Percentiles rank a stretch among this genome's conserved stretches.
Conservation (phyloP, 2,329 filamentous ascomycete genomes). For the Ophiostoma sp. region DNA sequence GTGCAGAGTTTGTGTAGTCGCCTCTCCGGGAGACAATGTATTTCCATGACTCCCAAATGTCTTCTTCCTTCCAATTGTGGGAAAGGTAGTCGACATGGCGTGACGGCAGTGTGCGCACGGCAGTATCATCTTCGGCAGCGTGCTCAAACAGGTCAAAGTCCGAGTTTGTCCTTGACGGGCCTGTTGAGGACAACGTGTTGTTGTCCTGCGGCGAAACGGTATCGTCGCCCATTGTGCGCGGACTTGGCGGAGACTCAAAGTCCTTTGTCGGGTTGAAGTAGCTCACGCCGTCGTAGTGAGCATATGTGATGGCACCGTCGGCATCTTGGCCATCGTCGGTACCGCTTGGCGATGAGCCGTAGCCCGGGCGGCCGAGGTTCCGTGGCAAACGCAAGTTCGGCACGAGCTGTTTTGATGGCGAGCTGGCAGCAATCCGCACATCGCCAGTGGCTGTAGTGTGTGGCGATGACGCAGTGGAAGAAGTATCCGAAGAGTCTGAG, state of each 20-base stretch:
- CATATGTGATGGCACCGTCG: constrained; percentile 27
- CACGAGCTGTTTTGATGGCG: constrained; percentile 51
- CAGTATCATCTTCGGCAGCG: constrained; percentile 69
- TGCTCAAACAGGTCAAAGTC: constrained; percentile 48
- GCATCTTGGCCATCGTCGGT: constrained; percentile 25
- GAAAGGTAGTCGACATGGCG: constrained; percentile 94
- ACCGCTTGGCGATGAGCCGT: constrained; percentile 37
- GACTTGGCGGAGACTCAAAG: constrained; percentile 48
- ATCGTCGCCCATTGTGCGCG: constrained; percentile 43
- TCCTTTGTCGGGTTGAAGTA: constrained; percentile 43
- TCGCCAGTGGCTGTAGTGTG: constrained; percentile 48
- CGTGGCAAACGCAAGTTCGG: constrained; percentile 59
- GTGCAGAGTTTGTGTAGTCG: constrained; percentile 72
- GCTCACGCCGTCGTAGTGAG: constrained; percentile 44
- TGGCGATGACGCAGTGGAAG: constrained; percentile 51
- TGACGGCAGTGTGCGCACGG: constrained; percentile 67
- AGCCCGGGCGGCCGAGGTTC: constrained; percentile 44
- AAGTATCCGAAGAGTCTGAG: constrained; percentile 47
- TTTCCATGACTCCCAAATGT: constrained; percentile 96
- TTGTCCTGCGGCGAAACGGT: constrained; percentile 51
- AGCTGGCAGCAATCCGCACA: constrained; percentile 52
- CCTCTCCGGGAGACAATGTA: constrained; percentile 78
- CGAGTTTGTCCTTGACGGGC: constrained; percentile 54
- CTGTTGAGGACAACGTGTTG: constrained; percentile 48
- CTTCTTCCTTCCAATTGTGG: constrained; percentile 88